phyloP scores from a whole-genome alignment of 2,329 filamentous ascomycete genomes.

The Didymella keratinophila region DNA sequence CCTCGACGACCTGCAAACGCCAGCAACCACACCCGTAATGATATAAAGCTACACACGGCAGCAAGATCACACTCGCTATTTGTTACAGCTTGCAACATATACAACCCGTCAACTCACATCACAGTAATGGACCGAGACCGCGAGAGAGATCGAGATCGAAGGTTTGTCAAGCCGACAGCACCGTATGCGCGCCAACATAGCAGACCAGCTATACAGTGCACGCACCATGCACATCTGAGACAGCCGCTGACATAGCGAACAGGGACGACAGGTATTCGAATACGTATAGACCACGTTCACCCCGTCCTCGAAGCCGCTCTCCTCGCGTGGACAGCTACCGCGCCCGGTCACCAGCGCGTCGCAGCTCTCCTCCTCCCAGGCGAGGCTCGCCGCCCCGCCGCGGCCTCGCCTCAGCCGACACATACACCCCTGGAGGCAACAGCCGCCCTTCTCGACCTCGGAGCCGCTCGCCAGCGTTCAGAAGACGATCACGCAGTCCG shows the following conservation, averaged over 20 bases:
- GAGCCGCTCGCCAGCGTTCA: constrained; percentile 51
- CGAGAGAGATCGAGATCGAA: constrained; percentile 54
- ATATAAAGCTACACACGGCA: not conserved
- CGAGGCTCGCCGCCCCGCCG: constrained; percentile 42
- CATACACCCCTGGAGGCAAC: constrained; percentile 49
- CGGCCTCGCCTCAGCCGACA: constrained; percentile 50
- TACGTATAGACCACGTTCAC: constrained; percentile 49
- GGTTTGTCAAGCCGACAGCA: constrained; percentile 48
- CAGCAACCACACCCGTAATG: not conserved
- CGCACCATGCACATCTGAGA: constrained; percentile 6
- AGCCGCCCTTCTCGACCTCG: constrained; percentile 46
- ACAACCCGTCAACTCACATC: not conserved
- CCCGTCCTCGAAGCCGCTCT: constrained; percentile 41
- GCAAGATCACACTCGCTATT: constrained; percentile 9
- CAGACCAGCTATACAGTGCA: constrained; percentile 11
- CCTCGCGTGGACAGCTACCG: constrained; percentile 50
- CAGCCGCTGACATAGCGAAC: constrained; percentile 6
- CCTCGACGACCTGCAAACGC: constrained; percentile 4
- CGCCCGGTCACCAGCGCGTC: constrained; percentile 39
- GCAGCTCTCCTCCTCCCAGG: constrained; percentile 31
- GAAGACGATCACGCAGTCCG: constrained; percentile 52
- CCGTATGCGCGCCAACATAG: constrained; percentile 22
- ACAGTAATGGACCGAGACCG: constrained; percentile 49
- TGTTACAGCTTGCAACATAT: not conserved
- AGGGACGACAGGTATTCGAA: constrained; percentile 51